A percentile compares a stretch with the other conserved stretches of the same genome.
Evolutionary conservation across 352 stramenopile species (phyloP).

Genomic region (Phytopythium boreale): DNA sequence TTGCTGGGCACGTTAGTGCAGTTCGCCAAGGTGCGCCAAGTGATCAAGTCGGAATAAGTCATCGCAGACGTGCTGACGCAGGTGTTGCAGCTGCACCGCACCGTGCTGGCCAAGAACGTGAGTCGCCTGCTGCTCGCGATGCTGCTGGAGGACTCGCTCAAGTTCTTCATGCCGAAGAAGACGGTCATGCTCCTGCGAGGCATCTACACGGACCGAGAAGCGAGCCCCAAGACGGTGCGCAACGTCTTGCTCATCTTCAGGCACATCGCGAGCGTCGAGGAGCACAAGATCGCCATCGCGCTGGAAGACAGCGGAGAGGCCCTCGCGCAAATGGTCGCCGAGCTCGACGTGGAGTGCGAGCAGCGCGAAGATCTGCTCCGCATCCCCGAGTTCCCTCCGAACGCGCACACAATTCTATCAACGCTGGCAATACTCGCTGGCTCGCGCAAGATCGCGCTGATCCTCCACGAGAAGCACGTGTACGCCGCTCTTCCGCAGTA

Average conservation of each 20-base stretch:
- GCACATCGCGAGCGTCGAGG: slow-evolving; percentile 55
- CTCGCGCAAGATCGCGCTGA: slow-evolving; percentile 40
- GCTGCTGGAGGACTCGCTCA: slow-evolving; percentile 70
- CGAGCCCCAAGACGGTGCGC: slow-evolving; percentile 50
- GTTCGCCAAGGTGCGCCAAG: slow-evolving; percentile 51
- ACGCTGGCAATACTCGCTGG: slow-evolving; percentile 36
- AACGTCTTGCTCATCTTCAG: slow-evolving; percentile 65
- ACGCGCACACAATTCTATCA: slow-evolving; percentile 38
- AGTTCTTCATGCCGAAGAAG: slow-evolving; percentile 82
- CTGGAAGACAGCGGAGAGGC: slow-evolving; percentile 68
- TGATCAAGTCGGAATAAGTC: slow-evolving; percentile 66
- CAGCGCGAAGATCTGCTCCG: slow-evolving; percentile 18
- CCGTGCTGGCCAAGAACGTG: slow-evolving; percentile 57
- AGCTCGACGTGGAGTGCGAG: slow-evolving; percentile 27
- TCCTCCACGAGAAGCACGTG: slow-evolving; percentile 58
- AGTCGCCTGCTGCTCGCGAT: slow-evolving; percentile 55
- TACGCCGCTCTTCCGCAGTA: slow-evolving; percentile 43
- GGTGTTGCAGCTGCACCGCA: slow-evolving; percentile 55
- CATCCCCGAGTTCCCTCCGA: slow-evolving; percentile 22
- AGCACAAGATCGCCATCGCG: slow-evolving; percentile 72
- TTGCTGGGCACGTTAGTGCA: slow-evolving; percentile 60
- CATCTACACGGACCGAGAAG: slow-evolving; percentile 42
- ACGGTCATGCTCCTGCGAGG: slow-evolving; percentile 58
- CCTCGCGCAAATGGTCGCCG: slow-evolving; percentile 41
- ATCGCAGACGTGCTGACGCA: slow-evolving; percentile 64